These are phyloP conservation scores for Diaporthe vaccinii DNA, from an alignment of 2,329 filamentous ascomycete species.

Conservation along the genomic window DNA sequence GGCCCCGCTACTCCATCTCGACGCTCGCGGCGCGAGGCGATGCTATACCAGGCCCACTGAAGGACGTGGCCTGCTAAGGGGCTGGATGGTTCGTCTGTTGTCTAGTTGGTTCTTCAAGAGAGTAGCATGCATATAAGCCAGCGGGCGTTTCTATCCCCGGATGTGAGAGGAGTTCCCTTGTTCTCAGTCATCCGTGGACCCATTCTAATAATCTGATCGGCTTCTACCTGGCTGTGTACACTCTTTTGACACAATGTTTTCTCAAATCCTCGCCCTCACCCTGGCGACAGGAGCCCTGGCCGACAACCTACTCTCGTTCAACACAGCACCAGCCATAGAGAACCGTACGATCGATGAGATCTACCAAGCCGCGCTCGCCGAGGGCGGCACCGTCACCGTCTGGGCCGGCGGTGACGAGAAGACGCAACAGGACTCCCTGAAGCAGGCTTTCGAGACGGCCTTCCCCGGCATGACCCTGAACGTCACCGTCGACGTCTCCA, in stretches of 20 bases:
- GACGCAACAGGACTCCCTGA: conserved; percentile 55
- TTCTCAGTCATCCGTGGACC: conserved; percentile 4
- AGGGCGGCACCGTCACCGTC: conserved; percentile 59
- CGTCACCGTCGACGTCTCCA: conserved; percentile 67
- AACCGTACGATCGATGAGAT: conserved; percentile 61
- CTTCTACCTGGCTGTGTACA: background rate
- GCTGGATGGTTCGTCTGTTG: background rate
- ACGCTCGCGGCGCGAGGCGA: conserved; percentile 8
- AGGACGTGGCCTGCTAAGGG: background rate
- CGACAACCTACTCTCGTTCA: conserved; percentile 21
- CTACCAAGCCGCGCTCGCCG: conserved; percentile 61
- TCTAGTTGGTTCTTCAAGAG: background rate
- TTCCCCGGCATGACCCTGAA: conserved; percentile 67
- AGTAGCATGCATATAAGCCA: background rate
- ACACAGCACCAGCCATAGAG: conserved; percentile 40
- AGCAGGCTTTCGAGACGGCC: conserved; percentile 57
- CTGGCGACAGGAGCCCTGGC: conserved; percentile 23
- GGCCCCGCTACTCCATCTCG: conserved; percentile 1
- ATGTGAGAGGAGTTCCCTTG: background rate
- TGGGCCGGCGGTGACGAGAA: conserved; percentile 64
- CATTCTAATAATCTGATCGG: background rate
- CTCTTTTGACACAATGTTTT: conserved; percentile 25
- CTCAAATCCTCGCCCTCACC: conserved; percentile 12
- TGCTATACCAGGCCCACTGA: conserved; percentile 7
- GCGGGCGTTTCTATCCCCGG: background rate